Conservation (phyloP, 441 rosid genomes). For the Erodium trifolium region DNA sequence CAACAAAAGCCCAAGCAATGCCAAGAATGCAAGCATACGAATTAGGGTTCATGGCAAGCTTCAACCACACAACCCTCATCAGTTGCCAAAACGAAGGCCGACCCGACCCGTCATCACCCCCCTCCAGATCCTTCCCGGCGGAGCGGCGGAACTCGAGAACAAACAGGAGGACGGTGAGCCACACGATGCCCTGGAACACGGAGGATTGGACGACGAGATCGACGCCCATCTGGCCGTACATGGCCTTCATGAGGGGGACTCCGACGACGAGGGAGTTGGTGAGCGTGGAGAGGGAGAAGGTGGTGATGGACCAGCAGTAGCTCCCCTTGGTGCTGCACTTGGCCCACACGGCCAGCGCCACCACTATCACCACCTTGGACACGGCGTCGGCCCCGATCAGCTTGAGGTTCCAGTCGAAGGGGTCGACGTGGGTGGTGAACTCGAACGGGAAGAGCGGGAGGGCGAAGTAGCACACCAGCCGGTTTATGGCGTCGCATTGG, state of each 20-base stretch:
- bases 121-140: constrained; percentile 18
- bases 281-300: constrained; percentile 49
- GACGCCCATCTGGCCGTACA: constrained; percentile 70
- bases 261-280: constrained; percentile 81
- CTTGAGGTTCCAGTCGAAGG: constrained; percentile 65
- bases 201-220: constrained; percentile 76
- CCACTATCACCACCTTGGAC: constrained; percentile 58
- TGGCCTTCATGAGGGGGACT: constrained; percentile 63
- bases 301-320: constrained; percentile 32
- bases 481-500: constrained; percentile 69
- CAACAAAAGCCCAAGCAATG: constrained; percentile 70
- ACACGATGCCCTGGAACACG: constrained; percentile 19
- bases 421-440: constrained; percentile 71
- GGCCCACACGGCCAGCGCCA: constrained; percentile 66
- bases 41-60: constrained; percentile 76
- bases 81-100: constrained; percentile 43
- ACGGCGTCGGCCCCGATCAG: constrained; percentile 67
- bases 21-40: constrained; percentile 76
- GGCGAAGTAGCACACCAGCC: constrained; percentile 69
- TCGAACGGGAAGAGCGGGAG: constrained; percentile 72
- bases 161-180: constrained; percentile 63
- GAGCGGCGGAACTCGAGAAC: constrained; percentile 60
- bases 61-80: constrained; percentile 57
- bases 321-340: constrained; percentile 64
- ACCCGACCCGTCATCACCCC: not conserved